These are phyloP conservation scores for Pisolithus orientalis DNA, from an alignment of 768 basidiomycete genomes.

Conservation along the genomic window DNA sequence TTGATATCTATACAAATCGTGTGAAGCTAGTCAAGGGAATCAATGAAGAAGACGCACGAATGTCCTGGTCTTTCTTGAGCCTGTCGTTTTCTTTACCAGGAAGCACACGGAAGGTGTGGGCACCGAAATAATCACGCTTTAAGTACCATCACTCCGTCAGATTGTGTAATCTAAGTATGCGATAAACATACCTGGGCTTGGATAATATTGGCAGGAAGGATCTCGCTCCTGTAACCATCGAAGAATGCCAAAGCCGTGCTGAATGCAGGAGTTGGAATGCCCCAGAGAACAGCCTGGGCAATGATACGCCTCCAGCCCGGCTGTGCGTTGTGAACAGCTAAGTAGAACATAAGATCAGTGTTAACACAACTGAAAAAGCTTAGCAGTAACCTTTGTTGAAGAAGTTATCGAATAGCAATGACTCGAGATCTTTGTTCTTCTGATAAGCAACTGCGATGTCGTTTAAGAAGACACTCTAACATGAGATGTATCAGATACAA, in stretches of 20 bases:
- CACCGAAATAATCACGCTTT: constrained; percentile 97
- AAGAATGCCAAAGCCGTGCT: constrained; percentile 98
- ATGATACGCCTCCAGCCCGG: constrained; percentile 97
- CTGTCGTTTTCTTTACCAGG: constrained; percentile 86
- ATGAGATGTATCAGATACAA: constrained; percentile 6
- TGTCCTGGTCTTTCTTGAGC: constrained; percentile 77
- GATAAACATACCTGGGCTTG: constrained; percentile 70
- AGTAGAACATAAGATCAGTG: neutral
- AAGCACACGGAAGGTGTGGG: constrained; percentile 94
- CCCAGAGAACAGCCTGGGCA: constrained; percentile 96
- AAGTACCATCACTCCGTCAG: constrained; percentile 3
- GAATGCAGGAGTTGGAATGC: constrained; percentile 96
- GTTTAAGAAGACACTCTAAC: constrained; percentile 82
- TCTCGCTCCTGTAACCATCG: constrained; percentile 95
- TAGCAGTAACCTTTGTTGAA: constrained; percentile 75
- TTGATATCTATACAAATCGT: constrained; percentile 64
- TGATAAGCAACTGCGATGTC: constrained; percentile 90
- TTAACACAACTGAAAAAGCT: neutral
- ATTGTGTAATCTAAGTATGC: neutral
- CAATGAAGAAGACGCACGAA: constrained; percentile 55
- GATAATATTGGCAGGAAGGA: constrained; percentile 89
- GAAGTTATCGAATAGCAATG: constrained; percentile 92
- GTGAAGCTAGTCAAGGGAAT: constrained; percentile 1
- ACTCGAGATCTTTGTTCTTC: constrained; percentile 81
- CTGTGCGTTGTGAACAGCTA: constrained; percentile 89